phyloP scores from a whole-genome alignment of 257 asterid species.

The Ocimum tenuiflorum region DNA sequence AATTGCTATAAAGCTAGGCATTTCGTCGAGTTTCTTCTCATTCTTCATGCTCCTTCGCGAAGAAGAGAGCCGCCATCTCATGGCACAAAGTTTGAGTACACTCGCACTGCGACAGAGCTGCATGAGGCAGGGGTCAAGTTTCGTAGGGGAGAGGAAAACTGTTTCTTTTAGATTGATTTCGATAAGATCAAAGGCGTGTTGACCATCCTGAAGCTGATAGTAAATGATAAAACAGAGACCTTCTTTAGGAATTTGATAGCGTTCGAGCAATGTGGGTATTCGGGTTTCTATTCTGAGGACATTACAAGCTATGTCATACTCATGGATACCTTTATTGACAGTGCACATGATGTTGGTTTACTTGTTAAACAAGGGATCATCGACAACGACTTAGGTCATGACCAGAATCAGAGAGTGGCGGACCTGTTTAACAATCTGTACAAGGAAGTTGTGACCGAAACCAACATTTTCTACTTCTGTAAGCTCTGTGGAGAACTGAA shows the following conservation, averaged over 20 bases:
- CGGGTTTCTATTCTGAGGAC: conserved; percentile 10
- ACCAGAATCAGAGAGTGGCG: conserved; percentile 15
- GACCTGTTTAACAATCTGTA: no score
- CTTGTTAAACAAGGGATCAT: conserved; percentile 8
- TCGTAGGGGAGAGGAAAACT: neutral
- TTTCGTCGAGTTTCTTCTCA: no score
- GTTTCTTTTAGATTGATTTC: conserved; percentile 21
- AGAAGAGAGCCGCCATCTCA: neutral
- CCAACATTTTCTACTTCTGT: conserved; percentile 16
- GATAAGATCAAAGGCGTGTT: conserved; percentile 17
- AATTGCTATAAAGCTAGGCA: neutral
- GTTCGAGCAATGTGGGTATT: conserved; percentile 17
- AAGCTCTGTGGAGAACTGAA: conserved; percentile 11
- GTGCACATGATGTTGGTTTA: conserved; percentile 18
- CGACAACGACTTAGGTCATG: conserved; percentile 4
- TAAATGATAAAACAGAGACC: conserved; percentile 22
- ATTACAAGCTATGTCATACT: conserved; percentile 30
- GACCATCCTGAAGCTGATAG: conserved; percentile 8
- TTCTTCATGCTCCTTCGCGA: no score
- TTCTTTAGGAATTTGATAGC: conserved; percentile 27
- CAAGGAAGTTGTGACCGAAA: conserved; percentile 15
- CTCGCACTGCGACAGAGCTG: conserved; percentile 16
- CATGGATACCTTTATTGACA: conserved; percentile 30
- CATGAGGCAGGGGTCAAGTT: conserved; percentile 21
- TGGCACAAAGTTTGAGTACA: no score